Base-by-base conservation (phyloP, 23 red algal species). In the Gracilaria caudata region DNA sequence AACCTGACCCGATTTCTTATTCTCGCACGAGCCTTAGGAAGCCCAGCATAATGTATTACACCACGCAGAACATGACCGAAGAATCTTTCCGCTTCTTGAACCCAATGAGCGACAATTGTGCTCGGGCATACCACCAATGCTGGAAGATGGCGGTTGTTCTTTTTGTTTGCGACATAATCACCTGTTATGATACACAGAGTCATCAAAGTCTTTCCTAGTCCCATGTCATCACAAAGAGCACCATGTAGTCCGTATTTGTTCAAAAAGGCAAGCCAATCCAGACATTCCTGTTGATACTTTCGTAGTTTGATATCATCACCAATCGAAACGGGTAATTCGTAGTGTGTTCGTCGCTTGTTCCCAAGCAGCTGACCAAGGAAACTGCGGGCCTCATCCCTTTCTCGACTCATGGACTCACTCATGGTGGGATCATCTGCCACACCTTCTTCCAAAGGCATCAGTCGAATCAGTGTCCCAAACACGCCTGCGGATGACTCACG, bases 161-260 rank as follows among this genome's bases (percentile, higher is more conserved):
- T 61, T 30, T 23, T 51, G 25, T 64, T 51, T 30, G 21, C 49
- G 7, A 53, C 70, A 68, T 64, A 78, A 59, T 95, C 93, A 0
- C 88, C 93, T 46, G 94, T 79, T 1, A 99, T 87, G 19, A 99
- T 96, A 71, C 97, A 95, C 2, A 99, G 85, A 28, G 97, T 99
- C 97, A 99, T 99, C 37, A 99, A 77, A 20, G 97, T 99, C 76
- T 99, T 99, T 21, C 97, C 97, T 28, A 99, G 86, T 33, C 97
- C 97, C 97, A 99, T 99, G 56, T 99, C 97, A 81, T 99, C 97
- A 76, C 97, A 99, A 19, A 99, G 87, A 21, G 92, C 92, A 8
- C 97, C 97, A 56, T 99, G 97, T 36, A 99, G 55, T 14, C 88
- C 93, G 88, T 95, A 99, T n/a, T 86, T 84, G 57, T 95, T 85